phyloP scores from a whole-genome alignment of 2,329 filamentous ascomycete species.

The Diaporthe ilicicola region DNA sequence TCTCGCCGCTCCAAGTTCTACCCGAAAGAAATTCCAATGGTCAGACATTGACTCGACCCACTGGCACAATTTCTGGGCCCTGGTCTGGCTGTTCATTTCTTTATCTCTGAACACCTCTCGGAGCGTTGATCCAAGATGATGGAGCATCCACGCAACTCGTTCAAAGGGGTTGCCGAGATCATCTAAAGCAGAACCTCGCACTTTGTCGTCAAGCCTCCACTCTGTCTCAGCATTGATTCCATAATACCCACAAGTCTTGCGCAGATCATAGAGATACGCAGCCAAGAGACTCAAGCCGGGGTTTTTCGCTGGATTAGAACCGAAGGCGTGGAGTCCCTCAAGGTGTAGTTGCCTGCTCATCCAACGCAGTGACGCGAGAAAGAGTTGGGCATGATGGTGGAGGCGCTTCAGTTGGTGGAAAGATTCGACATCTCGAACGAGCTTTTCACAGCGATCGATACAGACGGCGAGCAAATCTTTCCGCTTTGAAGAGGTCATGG shows the following conservation, averaged over 20 bases:
- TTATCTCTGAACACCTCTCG: background rate
- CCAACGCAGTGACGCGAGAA: background rate
- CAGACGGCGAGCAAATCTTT: background rate
- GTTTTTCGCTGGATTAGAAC: background rate
- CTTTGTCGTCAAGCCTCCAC: background rate
- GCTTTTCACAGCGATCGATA: background rate
- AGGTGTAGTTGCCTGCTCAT: background rate
- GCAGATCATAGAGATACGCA: background rate
- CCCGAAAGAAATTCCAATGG: background rate
- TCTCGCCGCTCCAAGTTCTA: background rate
- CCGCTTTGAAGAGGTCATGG: background rate
- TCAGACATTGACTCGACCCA: background rate
- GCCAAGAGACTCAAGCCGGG: conserved; percentile 2
- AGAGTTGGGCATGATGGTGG: background rate
- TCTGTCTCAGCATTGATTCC: background rate
- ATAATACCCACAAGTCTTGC: background rate
- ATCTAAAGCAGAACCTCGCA: background rate
- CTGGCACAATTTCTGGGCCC: background rate
- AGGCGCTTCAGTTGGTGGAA: background rate
- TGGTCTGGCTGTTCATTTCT: background rate
- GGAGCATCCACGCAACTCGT: background rate
- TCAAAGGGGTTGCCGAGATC: background rate
- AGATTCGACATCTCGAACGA: background rate
- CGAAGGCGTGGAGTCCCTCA: too few species aligned
- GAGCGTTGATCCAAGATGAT: background rate